Evolutionary conservation across 257 asterid genomes (phyloP).

Genomic region (Salvia miltiorrhiza): DNA sequence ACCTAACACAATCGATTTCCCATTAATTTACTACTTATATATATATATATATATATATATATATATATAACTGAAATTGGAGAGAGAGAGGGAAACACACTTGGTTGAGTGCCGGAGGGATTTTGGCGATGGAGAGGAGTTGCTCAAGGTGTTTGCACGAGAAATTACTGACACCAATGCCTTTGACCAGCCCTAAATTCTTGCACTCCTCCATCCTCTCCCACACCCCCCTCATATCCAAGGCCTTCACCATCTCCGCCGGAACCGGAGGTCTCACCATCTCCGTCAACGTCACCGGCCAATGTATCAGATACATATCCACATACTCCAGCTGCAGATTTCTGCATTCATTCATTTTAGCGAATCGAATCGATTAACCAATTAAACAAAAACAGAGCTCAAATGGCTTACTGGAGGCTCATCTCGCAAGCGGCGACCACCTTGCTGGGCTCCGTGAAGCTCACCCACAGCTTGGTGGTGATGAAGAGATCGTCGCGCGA

Average conservation of each 20-base stretch:
- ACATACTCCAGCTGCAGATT: slow-evolving; percentile 52
- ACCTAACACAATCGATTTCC: slow-evolving; percentile 36
- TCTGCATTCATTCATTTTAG: slow-evolving; percentile 10
- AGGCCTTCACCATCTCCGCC: slow-evolving; percentile 24
- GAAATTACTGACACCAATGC: slow-evolving; percentile 73
- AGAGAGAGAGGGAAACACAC: slow-evolving; percentile 18
- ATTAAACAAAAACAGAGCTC: neutral
- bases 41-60: too few species aligned
- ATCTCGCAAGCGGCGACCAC: slow-evolving; percentile 50
- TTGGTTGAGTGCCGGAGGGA: slow-evolving; percentile 62
- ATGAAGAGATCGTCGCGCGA: slow-evolving; percentile 60
- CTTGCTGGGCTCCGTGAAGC: slow-evolving; percentile 42
- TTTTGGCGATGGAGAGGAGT: slow-evolving; percentile 39
- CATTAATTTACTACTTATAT: too few species aligned
- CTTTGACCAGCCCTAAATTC: slow-evolving; percentile 54
- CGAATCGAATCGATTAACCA: neutral
- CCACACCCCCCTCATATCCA: slow-evolving; percentile 60
- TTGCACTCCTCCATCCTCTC: slow-evolving; percentile 65
- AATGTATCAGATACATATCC: slow-evolving; percentile 60
- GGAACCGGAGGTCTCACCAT: slow-evolving; percentile 23
- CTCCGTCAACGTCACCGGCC: slow-evolving; percentile 45
- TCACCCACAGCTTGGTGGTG: slow-evolving; percentile 62
- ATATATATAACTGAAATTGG: neutral
- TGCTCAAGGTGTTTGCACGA: slow-evolving; percentile 34
- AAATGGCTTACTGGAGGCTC: slow-evolving; percentile 47